phyloP scores from a whole-genome alignment of 2,329 filamentous ascomycete genomes.

The Talaromyces albobiverticillius region DNA sequence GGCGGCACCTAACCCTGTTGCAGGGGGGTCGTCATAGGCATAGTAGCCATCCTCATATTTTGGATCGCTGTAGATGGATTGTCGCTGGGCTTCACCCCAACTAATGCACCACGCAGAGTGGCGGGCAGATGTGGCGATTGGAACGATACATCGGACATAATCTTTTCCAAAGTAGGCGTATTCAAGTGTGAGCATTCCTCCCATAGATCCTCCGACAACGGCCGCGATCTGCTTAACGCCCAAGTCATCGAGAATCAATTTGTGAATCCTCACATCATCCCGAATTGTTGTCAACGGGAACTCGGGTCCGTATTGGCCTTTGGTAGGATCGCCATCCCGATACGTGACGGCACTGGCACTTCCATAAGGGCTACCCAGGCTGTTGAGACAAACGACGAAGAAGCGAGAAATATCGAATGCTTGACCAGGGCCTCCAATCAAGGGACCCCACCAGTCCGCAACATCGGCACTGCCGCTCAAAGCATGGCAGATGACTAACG shows the following conservation, averaged over 20 bases:
- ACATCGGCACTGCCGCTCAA: conserved; percentile 56
- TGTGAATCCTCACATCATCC: conserved; percentile 82
- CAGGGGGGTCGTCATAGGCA: conserved; percentile 77
- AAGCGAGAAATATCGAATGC: conserved; percentile 54
- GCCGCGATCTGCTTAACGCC: conserved; percentile 54
- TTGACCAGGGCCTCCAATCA: conserved; percentile 52
- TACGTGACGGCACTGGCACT: conserved; percentile 63
- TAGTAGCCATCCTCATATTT: conserved; percentile 99
- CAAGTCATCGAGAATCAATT: conserved; percentile 53
- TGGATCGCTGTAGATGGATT: conserved; percentile 89
- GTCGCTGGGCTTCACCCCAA: conserved; percentile 57
- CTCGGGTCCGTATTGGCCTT: conserved; percentile 85
- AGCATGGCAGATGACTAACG: conserved; percentile 59
- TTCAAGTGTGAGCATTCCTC: conserved; percentile 57
- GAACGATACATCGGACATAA: conserved; percentile 53
- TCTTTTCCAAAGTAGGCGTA: conserved; percentile 69
- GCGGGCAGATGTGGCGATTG: conserved; percentile 55
- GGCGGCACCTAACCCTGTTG: conserved; percentile 83
- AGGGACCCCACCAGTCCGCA: conserved; percentile 56
- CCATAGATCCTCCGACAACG: conserved; percentile 58
- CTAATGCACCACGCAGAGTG: conserved; percentile 60
- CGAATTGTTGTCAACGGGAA: conserved; percentile 93
- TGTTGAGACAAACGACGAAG: conserved; percentile 55
- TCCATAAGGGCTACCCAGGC: conserved; percentile 55
- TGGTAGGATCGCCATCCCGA: conserved; percentile 72